A percentile compares a stretch with the other conserved stretches of the same genome.
These are phyloP conservation scores for Calonectria naviculata DNA, from an alignment of 2,329 filamentous ascomycete species.

Conservation along the genomic window DNA sequence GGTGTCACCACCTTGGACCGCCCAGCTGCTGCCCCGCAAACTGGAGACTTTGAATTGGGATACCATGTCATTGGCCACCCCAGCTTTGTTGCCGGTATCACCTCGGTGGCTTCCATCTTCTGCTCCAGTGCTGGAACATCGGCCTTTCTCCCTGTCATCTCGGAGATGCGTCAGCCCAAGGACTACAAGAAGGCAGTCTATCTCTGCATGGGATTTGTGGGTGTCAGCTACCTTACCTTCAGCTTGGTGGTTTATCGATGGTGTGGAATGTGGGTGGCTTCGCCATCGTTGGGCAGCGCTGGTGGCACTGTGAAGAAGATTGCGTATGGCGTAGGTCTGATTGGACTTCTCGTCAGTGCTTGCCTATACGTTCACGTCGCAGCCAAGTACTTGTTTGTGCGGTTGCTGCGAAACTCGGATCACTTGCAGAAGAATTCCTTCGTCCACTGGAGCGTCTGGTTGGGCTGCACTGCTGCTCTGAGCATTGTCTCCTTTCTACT, in stretches of 20 bases:
- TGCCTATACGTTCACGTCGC: conserved; percentile 26
- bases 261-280: conserved; percentile 72
- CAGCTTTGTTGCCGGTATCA: conserved; percentile 68
- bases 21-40: conserved; percentile 69
- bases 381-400: conserved; percentile 54
- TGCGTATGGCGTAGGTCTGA: conserved; percentile 68
- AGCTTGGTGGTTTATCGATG: conserved; percentile 70
- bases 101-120: conserved; percentile 68
- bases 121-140: conserved; percentile 68
- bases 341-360: conserved; percentile 38
- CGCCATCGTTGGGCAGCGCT: conserved; percentile 70
- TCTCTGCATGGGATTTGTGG: conserved; percentile 67
- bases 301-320: conserved; percentile 70
- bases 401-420: conserved; percentile 48
- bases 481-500: conserved; percentile 45
- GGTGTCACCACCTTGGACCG: conserved; percentile 67
- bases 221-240: conserved; percentile 67
- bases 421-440: conserved; percentile 49
- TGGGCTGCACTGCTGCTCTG: conserved; percentile 45
- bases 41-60: conserved; percentile 68
- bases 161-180: conserved; percentile 66
- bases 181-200: conserved; percentile 57
- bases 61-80: conserved; percentile 67
- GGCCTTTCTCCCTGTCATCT: conserved; percentile 73
- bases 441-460: conserved; percentile 50